Conservation (phyloP, 257 asterid genomes). For the Knoxia roxburghii region DNA sequence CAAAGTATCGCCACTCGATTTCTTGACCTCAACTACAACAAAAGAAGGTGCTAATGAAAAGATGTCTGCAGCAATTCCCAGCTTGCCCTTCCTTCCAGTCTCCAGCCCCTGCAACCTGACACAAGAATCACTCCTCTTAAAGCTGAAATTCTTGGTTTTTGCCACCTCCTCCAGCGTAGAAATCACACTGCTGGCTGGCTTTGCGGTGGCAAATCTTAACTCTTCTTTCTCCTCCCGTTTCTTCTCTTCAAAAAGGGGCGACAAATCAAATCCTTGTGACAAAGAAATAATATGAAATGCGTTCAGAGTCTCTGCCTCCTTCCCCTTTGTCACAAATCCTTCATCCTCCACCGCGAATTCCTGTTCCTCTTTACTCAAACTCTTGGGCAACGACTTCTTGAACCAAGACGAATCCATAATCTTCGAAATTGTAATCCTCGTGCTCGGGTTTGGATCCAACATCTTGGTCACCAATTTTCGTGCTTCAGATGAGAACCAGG, state of each 20-base stretch:
- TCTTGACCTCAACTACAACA: slow-evolving; percentile 47
- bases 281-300: slow-evolving; percentile 55
- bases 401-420: slow-evolving; percentile 48
- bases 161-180: slow-evolving; percentile 44
- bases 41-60: slow-evolving; percentile 41
- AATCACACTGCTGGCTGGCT: slow-evolving; percentile 43
- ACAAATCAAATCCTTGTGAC: slow-evolving; percentile 48
- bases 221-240: slow-evolving; percentile 36
- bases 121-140: slow-evolving; percentile 37
- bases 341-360: slow-evolving; percentile 26
- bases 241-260: slow-evolving; percentile 48
- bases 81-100: slow-evolving; percentile 47
- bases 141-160: slow-evolving; percentile 33
- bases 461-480: slow-evolving; percentile 38
- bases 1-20: slow-evolving; percentile 46
- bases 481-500: slow-evolving; percentile 51
- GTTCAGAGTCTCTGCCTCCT: slow-evolving; percentile 34
- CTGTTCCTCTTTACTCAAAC: slow-evolving; percentile 21
- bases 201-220: slow-evolving; percentile 38
- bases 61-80: slow-evolving; percentile 44
- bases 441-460: slow-evolving; percentile 47
- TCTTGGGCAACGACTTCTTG: slow-evolving; percentile 33
- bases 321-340: slow-evolving; percentile 1
- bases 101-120: slow-evolving; percentile 40
- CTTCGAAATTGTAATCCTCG: slow-evolving; percentile 34